These are phyloP conservation scores for Diaporthe sp. DNA, from an alignment of 2,329 filamentous ascomycete genomes.

Conservation along the genomic window DNA sequence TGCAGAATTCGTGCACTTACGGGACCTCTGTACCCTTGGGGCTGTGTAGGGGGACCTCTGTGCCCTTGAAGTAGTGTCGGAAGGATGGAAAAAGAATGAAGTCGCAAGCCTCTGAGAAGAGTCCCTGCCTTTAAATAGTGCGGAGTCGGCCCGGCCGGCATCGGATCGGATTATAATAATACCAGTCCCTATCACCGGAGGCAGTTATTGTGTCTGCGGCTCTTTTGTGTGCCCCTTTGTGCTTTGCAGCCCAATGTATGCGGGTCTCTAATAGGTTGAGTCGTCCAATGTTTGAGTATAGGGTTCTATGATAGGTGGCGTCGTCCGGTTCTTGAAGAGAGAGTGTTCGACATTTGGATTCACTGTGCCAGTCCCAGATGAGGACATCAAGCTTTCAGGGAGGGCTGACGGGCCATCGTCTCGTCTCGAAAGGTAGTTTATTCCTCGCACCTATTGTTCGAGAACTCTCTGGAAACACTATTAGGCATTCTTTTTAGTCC, in stretches of 20 bases:
- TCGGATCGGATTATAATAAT: background rate
- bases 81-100: background rate
- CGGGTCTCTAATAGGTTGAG: no score
- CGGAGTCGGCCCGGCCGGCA: background rate
- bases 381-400: no score
- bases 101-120: background rate
- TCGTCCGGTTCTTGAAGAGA: background rate
- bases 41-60: background rate
- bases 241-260: background rate
- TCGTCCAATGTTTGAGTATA: no score
- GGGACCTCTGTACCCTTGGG: constrained; percentile 2
- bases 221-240: background rate
- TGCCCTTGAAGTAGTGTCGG: background rate
- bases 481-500: background rate
- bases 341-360: fast-evolving
- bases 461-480: background rate
- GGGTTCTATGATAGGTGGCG: no score
- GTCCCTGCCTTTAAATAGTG: background rate
- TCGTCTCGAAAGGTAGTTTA: background rate
- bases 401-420: no score
- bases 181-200: background rate
- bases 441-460: background rate
- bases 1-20: background rate
- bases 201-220: background rate
- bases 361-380: background rate